Percentiles rank a stretch among this genome's conserved stretches.
These are phyloP conservation scores for Linnemannia elongata DNA, from an alignment of 192 early-diverging fungal genomes.

Conservation along the genomic window DNA sequence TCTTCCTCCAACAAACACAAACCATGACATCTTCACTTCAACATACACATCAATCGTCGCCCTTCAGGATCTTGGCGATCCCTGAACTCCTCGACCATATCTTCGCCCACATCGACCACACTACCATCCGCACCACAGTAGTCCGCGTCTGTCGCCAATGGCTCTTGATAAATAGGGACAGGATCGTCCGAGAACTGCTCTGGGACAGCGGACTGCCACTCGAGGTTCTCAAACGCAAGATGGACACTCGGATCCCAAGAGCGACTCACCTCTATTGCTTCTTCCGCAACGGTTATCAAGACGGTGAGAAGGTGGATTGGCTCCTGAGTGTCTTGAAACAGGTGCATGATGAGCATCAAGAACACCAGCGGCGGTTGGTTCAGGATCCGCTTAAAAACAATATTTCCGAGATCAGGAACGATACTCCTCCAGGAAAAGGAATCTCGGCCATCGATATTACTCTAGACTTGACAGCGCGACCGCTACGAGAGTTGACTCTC, in stretches of 20 bases:
- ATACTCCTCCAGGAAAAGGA: not conserved
- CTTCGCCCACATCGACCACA: not conserved
- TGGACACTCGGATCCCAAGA: not conserved
- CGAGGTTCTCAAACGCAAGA: not conserved
- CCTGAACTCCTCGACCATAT: not conserved
- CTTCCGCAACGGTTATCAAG: not conserved
- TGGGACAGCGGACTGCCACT: not conserved
- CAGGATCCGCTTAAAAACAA: not conserved
- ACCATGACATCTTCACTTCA: too few relatives aligned
- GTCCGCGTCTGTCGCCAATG: constrained; percentile 1
- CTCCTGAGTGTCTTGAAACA: not conserved
- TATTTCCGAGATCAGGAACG: not conserved
- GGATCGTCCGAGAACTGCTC: not conserved
- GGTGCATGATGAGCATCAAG: not conserved
- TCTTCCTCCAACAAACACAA: too few relatives aligned
- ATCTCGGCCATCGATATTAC: not conserved
- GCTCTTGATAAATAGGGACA: not conserved
- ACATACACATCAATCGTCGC: not conserved
- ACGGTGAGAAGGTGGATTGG: not conserved
- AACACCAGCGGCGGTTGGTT: not conserved
- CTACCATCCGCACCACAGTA: not conserved
- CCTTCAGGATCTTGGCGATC: not conserved
- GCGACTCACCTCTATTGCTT: not conserved
- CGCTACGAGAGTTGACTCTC: not conserved
- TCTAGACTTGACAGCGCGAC: not conserved